Evolutionary conservation across 1,139 yeast genomes (phyloP).

Genomic region (Kurtzmaniella natalensis): DNA sequence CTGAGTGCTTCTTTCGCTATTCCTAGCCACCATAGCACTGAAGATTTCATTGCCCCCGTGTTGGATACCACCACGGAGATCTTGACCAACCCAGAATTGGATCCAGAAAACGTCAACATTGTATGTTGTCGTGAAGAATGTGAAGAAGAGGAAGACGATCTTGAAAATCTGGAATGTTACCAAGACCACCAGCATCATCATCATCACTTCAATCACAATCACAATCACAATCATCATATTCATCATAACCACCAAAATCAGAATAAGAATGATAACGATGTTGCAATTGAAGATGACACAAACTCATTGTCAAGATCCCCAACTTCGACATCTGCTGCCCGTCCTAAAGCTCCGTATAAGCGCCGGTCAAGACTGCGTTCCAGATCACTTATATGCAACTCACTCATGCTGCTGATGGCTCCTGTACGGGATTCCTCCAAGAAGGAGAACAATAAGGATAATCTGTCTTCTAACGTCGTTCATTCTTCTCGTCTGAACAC

Average conservation of each 20-base stretch:
- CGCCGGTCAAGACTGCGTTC: slow-evolving; percentile 14
- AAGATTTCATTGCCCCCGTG: slow-evolving; percentile 28
- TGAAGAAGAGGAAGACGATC: slow-evolving; percentile 6
- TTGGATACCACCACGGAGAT: slow-evolving; percentile 31
- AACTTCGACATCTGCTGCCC: slow-evolving; percentile 2
- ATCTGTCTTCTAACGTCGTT: slow-evolving; percentile 3
- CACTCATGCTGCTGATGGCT: slow-evolving; percentile 13
- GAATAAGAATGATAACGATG: slow-evolving; percentile 6
- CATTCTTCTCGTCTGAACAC: background rate
- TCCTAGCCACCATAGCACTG: slow-evolving; percentile 25
- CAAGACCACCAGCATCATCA: background rate
- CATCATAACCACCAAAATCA: slow-evolving; percentile 7
- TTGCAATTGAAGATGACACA: background rate
- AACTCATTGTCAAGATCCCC: slow-evolving; percentile 2
- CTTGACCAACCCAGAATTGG: slow-evolving; percentile 23
- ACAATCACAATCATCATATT: background rate
- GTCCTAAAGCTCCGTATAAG: slow-evolving; percentile 4
- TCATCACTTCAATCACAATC: too few species aligned
- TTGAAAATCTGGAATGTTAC: background rate
- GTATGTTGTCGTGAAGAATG: slow-evolving; percentile 22
- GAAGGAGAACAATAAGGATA: too few species aligned
- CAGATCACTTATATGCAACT: slow-evolving; percentile 22
- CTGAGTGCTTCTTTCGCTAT: slow-evolving; percentile 9
- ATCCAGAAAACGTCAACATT: slow-evolving; percentile 22
- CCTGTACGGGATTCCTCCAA: too few species aligned